Conservation (phyloP, 140 eudicot genomes). For the Senecio squalidus region DNA sequence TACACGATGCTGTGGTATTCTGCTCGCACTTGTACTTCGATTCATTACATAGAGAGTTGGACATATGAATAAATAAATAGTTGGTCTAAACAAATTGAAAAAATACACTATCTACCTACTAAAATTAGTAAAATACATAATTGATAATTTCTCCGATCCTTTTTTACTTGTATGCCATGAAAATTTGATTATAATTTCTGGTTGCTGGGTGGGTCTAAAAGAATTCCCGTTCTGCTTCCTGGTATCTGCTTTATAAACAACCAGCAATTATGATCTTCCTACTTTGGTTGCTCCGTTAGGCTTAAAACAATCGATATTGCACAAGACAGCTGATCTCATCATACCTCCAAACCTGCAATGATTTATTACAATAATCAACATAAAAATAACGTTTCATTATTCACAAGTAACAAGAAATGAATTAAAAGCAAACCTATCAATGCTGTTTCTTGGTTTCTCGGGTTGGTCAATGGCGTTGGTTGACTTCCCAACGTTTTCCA, state of each 20-base stretch:
- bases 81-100: constrained; percentile 19
- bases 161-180: not conserved
- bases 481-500: constrained; percentile 37
- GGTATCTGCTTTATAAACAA: not conserved
- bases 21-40: not conserved
- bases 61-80: constrained; percentile 30
- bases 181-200: not conserved
- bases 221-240: not conserved
- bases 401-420: not conserved
- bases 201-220: not conserved
- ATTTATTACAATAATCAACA: constrained; percentile 27
- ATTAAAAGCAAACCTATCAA: constrained; percentile 63
- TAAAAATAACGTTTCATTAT: not conserved
- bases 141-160: not conserved
- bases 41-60: not conserved
- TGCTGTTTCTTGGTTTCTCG: constrained; percentile 84
- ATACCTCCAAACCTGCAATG: constrained; percentile 90
- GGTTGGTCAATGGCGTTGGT: constrained; percentile 53
- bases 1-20: not conserved
- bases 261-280: constrained; percentile 30
- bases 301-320: constrained; percentile 92
- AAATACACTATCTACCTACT: constrained; percentile 31
- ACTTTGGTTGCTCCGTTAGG: constrained; percentile 58
- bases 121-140: constrained; percentile 15
- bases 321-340: constrained; percentile 81